These are phyloP conservation scores for Nakazawaea populi DNA, from an alignment of 805 yeast genomes.

Conservation along the genomic window DNA sequence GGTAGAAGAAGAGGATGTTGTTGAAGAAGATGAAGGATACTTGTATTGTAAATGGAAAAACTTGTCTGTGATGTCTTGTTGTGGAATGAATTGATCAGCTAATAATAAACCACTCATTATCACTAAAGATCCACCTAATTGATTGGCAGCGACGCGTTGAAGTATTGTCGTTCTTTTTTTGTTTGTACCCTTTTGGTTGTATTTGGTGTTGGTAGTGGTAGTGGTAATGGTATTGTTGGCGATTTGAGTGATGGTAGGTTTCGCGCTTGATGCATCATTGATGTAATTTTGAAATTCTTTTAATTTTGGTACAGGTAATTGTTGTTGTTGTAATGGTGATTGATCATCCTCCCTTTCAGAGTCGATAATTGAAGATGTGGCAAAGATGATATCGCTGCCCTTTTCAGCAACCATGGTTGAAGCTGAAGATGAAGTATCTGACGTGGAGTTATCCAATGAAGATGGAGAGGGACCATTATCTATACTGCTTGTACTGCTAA, in stretches of 20 bases:
- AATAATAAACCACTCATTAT: slow-evolving; percentile 11
- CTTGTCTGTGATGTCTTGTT: slow-evolving; percentile 24
- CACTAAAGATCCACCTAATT: background rate
- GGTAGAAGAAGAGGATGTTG: no score
- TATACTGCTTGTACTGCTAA: background rate
- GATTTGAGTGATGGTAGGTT: background rate
- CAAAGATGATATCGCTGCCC: no score
- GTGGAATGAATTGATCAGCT: slow-evolving; percentile 18
- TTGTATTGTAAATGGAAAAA: slow-evolving; percentile 36
- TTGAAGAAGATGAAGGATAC: slow-evolving; percentile 13
- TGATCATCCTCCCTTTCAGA: no score
- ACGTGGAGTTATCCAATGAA: no score
- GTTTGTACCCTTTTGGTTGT: background rate
- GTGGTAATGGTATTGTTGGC: background rate
- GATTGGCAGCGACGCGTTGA: background rate
- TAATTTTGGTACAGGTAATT: no score
- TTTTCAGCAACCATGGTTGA: no score
- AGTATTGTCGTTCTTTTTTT: background rate
- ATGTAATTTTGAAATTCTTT: no score
- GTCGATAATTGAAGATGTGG: no score
- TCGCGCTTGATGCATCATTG: no score
- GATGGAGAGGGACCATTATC: background rate
- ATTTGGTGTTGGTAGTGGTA: background rate
- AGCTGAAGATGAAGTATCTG: no score
- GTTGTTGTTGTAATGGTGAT: no score